Percentiles rank a stretch among this genome's conserved stretches.
Conservation (phyloP, 176 grass and related monocot genomes). For the Hordeum marinum region DNA sequence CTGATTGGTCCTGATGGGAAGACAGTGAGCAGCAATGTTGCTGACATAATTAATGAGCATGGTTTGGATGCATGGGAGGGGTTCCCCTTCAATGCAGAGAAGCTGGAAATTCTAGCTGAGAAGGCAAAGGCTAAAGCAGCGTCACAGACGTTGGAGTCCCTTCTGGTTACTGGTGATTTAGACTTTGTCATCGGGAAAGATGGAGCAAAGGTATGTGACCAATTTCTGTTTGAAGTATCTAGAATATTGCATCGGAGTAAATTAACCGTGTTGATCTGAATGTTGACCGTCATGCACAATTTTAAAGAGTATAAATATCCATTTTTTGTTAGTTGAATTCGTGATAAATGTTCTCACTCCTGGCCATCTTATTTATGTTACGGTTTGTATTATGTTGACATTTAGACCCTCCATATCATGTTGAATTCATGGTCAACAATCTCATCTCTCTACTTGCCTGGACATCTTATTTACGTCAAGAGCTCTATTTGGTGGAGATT, state of each 20-base stretch:
- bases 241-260: background rate
- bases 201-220: constrained; percentile 46
- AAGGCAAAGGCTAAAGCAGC: constrained; percentile 57
- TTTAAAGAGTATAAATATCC: background rate
- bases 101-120: constrained; percentile 59
- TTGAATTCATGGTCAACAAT: background rate
- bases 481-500: background rate
- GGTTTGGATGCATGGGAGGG: constrained; percentile 69
- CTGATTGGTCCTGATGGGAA: constrained; percentile 86
- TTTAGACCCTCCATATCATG: background rate
- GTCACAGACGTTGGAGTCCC: constrained; percentile 65
- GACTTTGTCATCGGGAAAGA: constrained; percentile 66
- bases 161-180: constrained; percentile 51
- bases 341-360: background rate
- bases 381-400: background rate
- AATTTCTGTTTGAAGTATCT: background rate
- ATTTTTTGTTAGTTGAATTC: background rate
- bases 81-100: constrained; percentile 70
- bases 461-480: background rate
- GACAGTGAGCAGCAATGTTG: constrained; percentile 53
- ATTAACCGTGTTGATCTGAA: background rate
- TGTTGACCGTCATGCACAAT: background rate
- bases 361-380: background rate
- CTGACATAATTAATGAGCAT: constrained; percentile 64
- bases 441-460: background rate